Evolutionary conservation across 768 basidiomycete species (phyloP).

Genomic region (Lepiota brunneoincarnata): DNA sequence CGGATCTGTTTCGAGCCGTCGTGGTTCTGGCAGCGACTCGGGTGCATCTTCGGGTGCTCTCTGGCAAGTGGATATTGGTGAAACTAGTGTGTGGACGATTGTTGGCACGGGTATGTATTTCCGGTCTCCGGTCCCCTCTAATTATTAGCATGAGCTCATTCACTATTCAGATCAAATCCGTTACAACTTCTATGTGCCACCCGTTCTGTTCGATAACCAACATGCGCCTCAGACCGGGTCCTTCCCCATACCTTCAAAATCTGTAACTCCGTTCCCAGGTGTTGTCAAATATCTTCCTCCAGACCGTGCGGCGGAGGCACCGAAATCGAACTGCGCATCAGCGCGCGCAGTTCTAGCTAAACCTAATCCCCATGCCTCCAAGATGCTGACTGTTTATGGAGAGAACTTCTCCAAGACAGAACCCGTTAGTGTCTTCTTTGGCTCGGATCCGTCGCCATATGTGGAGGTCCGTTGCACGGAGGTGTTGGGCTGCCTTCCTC

Average conservation of each 20-base stretch:
- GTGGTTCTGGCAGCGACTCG: constrained; percentile 63
- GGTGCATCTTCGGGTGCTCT: constrained; percentile 75
- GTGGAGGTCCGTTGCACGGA: constrained; percentile 87
- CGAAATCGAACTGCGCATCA: constrained; percentile 66
- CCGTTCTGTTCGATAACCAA: constrained; percentile 78
- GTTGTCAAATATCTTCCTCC: constrained; percentile 91
- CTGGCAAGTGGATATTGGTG: constrained; percentile 90
- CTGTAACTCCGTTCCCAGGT: constrained; percentile 81
- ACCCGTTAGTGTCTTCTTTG: constrained; percentile 82
- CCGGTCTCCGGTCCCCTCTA: constrained; percentile 1
- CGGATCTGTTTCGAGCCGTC: constrained; percentile 65
- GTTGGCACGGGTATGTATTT: constrained; percentile 75
- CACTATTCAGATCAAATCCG: constrained; percentile 72
- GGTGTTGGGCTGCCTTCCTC: constrained; percentile 78
- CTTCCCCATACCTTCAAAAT: constrained; percentile 78
- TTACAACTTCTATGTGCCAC: constrained; percentile 92
- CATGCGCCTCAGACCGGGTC: constrained; percentile 67
- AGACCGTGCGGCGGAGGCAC: constrained; percentile 80
- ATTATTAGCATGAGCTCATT: constrained; percentile 16
- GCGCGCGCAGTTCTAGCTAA: constrained; percentile 71
- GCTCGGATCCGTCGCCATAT: constrained; percentile 81
- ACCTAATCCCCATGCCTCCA: constrained; percentile 72
- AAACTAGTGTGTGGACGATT: constrained; percentile 93
- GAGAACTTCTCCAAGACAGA: constrained; percentile 87
- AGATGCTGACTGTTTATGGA: constrained; percentile 85